phyloP scores from a whole-genome alignment of 768 basidiomycete genomes.

The Hericium rajendrae region DNA sequence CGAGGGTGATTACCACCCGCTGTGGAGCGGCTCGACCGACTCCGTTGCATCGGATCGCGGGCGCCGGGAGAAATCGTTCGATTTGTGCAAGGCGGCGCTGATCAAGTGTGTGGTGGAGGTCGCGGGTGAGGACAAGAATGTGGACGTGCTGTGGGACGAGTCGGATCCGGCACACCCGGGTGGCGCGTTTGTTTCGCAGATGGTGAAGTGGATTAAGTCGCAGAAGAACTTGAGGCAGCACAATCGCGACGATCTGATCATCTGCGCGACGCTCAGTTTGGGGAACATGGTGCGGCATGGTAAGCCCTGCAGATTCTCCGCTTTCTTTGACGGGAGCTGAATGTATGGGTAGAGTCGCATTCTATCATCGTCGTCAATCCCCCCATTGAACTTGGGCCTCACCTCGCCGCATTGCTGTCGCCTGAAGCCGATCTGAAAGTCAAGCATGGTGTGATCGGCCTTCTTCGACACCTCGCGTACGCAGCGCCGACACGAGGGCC shows the following conservation, averaged over 20 bases:
- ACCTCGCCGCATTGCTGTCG: conserved; percentile 51
- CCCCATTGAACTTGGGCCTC: conserved; percentile 51
- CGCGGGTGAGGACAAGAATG: conserved; percentile 72
- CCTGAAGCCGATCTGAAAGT: conserved; percentile 67
- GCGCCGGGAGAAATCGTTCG: conserved; percentile 61
- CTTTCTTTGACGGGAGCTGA: not conserved
- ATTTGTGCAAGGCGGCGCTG: conserved; percentile 76
- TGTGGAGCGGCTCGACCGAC: conserved; percentile 43
- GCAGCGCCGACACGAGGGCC: conserved; percentile 47
- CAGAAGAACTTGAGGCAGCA: conserved; percentile 33
- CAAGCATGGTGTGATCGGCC: conserved; percentile 80
- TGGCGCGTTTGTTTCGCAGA: conserved; percentile 60
- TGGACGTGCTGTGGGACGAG: conserved; percentile 69
- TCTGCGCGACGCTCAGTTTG: conserved; percentile 74
- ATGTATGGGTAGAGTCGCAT: conserved; percentile 38
- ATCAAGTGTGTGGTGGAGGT: conserved; percentile 83
- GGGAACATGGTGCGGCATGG: conserved; percentile 78
- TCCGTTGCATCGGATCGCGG: conserved; percentile 25
- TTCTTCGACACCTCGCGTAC: conserved; percentile 78
- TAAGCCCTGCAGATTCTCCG: conserved; percentile 19
- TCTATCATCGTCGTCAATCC: conserved; percentile 42
- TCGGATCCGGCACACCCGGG: conserved; percentile 46
- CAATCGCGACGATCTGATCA: conserved; percentile 63
- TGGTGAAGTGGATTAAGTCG: conserved; percentile 67
- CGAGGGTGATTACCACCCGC: conserved; percentile 52